Percentiles rank a stretch among this genome's conserved stretches.
phyloP scores from a whole-genome alignment of 768 basidiomycete species.

The Termitomyces sp. region DNA sequence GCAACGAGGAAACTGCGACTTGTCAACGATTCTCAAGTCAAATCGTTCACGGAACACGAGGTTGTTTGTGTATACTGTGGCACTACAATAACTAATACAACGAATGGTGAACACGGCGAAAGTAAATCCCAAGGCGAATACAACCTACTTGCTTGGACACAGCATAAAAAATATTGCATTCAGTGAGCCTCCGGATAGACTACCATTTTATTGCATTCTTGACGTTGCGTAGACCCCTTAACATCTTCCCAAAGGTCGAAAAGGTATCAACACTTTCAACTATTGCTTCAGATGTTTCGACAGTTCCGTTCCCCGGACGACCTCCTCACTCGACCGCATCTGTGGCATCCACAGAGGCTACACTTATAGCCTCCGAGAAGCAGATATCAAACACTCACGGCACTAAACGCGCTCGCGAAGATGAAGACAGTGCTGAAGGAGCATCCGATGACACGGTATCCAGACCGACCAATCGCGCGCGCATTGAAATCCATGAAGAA shows the following conservation, averaged over 20 bases:
- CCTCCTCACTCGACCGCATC: constrained; percentile 26
- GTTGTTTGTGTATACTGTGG: constrained; percentile 53
- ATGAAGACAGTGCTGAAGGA: constrained; percentile 21
- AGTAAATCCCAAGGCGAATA: constrained; percentile 60
- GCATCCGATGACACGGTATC: constrained; percentile 26
- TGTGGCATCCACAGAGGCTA: constrained; percentile 25
- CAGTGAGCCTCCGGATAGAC: constrained; percentile 5
- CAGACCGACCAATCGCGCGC: constrained; percentile 45
- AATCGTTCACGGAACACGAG: constrained; percentile 34
- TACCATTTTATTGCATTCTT: background rate
- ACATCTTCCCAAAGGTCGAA: constrained; percentile 1
- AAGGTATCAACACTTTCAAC: constrained; percentile 1
- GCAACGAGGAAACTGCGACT: constrained; percentile 57
- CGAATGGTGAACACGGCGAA: constrained; percentile 30
- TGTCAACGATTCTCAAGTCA: constrained; percentile 61
- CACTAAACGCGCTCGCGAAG: constrained; percentile 47
- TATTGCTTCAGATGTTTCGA: constrained; percentile 4
- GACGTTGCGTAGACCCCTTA: background rate
- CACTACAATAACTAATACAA: constrained; percentile 24
- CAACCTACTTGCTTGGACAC: constrained; percentile 54
- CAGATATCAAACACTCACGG: constrained; percentile 22
- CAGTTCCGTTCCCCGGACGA: constrained; percentile 13
- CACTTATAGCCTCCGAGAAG: constrained; percentile 25
- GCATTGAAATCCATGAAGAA: constrained; percentile 40
- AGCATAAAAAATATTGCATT: constrained; percentile 51